These are phyloP conservation scores for Ramaria sp. DNA, from an alignment of 768 basidiomycete genomes.

Conservation along the genomic window DNA sequence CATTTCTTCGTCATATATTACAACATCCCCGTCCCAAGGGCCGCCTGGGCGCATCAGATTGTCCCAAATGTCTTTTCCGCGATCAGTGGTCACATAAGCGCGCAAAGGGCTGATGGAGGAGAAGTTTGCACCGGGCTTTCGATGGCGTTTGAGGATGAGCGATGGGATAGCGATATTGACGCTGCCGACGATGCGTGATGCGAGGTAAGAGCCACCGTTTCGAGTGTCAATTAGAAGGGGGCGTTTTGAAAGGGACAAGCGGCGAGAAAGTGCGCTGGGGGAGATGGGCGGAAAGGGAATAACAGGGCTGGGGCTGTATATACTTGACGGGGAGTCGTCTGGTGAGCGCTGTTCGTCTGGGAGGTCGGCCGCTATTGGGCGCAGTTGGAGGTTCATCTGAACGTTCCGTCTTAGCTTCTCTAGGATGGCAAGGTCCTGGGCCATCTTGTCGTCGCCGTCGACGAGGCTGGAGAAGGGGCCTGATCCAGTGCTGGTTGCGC, in stretches of 20 bases:
- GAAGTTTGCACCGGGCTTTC: slow-evolving; percentile 60
- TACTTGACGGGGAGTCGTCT: neutral
- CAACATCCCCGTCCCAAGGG: slow-evolving; percentile 66
- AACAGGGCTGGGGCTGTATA: neutral
- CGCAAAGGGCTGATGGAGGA: slow-evolving; percentile 58
- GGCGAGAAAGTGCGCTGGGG: slow-evolving; percentile 36
- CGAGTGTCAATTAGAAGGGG: slow-evolving; percentile 81
- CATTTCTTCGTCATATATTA: slow-evolving; percentile 74
- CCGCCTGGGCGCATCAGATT: slow-evolving; percentile 34
- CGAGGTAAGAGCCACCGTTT: slow-evolving; percentile 51
- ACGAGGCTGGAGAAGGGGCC: slow-evolving; percentile 2
- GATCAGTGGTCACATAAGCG: slow-evolving; percentile 74
- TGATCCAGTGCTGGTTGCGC: neutral
- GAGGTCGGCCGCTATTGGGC: slow-evolving; percentile 57
- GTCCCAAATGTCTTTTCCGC: slow-evolving; percentile 66
- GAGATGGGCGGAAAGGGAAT: slow-evolving; percentile 24
- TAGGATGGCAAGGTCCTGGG: slow-evolving; percentile 55
- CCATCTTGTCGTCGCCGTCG: slow-evolving; percentile 43
- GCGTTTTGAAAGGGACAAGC: slow-evolving; percentile 36
- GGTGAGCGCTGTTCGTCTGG: slow-evolving; percentile 17
- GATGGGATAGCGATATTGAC: slow-evolving; percentile 85
- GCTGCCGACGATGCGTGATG: slow-evolving; percentile 54
- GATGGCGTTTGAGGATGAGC: slow-evolving; percentile 78
- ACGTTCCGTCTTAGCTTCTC: slow-evolving; percentile 62
- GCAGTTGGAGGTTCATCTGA: slow-evolving; percentile 64